Evolutionary conservation across 2,329 filamentous ascomycete species (phyloP).

Genomic region (Colletotrichum viniferum): DNA sequence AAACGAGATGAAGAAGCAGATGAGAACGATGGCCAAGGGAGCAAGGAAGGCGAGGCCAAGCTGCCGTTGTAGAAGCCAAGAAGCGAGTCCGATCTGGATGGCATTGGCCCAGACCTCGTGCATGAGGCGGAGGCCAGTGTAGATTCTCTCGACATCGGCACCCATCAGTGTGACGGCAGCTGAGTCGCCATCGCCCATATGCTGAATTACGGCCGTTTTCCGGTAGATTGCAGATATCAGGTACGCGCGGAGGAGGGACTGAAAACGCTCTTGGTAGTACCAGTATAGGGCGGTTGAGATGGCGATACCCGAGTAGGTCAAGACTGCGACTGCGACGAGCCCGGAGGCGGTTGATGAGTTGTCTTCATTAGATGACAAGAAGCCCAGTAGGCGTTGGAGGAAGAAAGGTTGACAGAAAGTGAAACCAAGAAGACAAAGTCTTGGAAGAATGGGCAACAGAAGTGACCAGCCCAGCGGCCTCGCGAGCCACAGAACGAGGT

Average conservation of each 20-base stretch:
- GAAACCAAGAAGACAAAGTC: not conserved
- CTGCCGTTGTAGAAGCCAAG: conserved; percentile 49
- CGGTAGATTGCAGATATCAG: conserved; percentile 36
- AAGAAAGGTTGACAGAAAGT: not conserved
- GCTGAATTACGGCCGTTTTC: conserved; percentile 31
- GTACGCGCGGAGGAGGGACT: conserved; percentile 35
- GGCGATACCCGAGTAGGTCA: conserved; percentile 46
- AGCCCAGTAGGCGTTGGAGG: not conserved
- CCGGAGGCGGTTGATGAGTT: conserved; percentile 30
- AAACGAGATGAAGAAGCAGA: conserved; percentile 20
- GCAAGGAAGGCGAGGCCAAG: conserved; percentile 52
- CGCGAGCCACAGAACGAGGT: not conserved
- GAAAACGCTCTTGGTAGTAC: conserved; percentile 38
- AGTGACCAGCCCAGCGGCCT: not conserved
- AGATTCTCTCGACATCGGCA: conserved; percentile 49
- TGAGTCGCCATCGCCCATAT: conserved; percentile 30
- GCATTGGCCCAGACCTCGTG: conserved; percentile 47
- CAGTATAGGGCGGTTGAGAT: conserved; percentile 42
- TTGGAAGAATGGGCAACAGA: not conserved
- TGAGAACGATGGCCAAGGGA: conserved; percentile 47
- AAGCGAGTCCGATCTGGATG: conserved; percentile 46
- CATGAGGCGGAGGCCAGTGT: conserved; percentile 33
- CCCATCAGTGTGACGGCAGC: conserved; percentile 52
- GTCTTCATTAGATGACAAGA: not conserved
- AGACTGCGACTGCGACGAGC: conserved; percentile 41